Conservation (phyloP, 805 yeast genomes). For the Kuraishia piskuri region DNA sequence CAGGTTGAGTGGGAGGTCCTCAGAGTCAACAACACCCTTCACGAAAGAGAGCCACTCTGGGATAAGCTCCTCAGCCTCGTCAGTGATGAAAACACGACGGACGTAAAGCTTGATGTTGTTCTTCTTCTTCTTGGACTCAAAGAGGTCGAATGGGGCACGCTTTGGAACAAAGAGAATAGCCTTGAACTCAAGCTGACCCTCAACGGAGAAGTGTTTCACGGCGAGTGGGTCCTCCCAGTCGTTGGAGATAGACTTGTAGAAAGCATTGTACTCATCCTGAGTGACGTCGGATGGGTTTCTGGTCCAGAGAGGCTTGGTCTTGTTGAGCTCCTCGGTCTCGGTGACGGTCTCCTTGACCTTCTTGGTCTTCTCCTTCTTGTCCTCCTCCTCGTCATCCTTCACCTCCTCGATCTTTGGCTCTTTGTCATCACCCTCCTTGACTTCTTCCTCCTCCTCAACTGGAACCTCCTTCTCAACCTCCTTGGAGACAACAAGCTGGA, state of each 20-base stretch:
- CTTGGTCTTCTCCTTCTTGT: conserved; percentile 70
- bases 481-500: conserved; percentile 95
- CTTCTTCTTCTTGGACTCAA: conserved; percentile 98
- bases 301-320: conserved; percentile 99
- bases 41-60: conserved; percentile 98
- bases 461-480: conserved; percentile 98
- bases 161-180: conserved; percentile 96
- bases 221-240: conserved; percentile 99
- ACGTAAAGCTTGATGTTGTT: conserved; percentile 97
- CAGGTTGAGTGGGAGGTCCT: conserved; percentile 98
- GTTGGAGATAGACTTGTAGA: conserved; percentile 98
- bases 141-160: conserved; percentile 98
- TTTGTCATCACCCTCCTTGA: conserved; percentile 46
- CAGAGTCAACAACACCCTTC: conserved; percentile 99
- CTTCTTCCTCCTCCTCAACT: conserved; percentile 53
- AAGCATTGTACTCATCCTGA: conserved; percentile 97
- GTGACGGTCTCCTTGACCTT: conserved; percentile 88
- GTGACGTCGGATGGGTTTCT: conserved; percentile 97
- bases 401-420: conserved; percentile 62
- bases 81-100: conserved; percentile 98
- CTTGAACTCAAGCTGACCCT: conserved; percentile 99
- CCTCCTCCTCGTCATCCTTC: conserved; percentile 63
- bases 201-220: conserved; percentile 98
- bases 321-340: conserved; percentile 97
- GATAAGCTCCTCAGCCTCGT: conserved; percentile 97